Conservation (phyloP, 192 early-diverging fungal genomes). For the Umbelopsis vinacea region DNA sequence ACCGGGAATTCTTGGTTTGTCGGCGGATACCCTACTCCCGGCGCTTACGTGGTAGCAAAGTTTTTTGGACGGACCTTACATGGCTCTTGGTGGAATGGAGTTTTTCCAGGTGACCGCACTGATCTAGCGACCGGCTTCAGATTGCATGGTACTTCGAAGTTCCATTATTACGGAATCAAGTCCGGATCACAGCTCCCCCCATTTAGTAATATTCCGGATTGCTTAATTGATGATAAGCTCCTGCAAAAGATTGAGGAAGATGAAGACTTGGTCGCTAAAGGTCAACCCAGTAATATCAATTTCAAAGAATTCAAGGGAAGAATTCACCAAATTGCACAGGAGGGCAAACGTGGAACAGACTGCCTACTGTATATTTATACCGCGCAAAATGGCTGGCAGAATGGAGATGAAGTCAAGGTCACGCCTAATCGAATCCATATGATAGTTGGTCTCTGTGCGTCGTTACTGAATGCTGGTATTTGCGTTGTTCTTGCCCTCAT, state of each 20-base stretch:
- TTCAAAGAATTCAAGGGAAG: not conserved
- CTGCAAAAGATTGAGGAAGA: not conserved
- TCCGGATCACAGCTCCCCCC: not conserved
- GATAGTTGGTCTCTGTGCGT: not conserved
- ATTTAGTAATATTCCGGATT: not conserved
- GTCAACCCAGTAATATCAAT: not conserved
- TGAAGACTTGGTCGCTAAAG: not conserved
- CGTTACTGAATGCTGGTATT: not conserved
- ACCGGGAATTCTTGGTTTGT: not conserved
- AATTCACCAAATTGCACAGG: too few relatives aligned
- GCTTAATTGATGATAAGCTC: not conserved
- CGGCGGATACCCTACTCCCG: not conserved
- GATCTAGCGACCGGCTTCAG: not conserved
- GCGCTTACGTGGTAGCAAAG: not conserved
- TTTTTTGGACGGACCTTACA: not conserved
- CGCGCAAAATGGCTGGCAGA: too few relatives aligned
- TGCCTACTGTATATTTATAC: too few relatives aligned
- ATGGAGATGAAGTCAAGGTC: too few relatives aligned
- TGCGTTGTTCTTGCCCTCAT: too few relatives aligned
- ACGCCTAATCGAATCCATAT: too few relatives aligned
- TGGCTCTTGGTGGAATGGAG: not conserved
- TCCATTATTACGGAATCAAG: not conserved
- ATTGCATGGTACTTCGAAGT: not conserved
- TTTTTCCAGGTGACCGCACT: not conserved
- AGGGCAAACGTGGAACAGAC: too few relatives aligned